Base-by-base conservation (phyloP, 352 stramenopile genomes). In the Saprolegnia parasitica region DNA sequence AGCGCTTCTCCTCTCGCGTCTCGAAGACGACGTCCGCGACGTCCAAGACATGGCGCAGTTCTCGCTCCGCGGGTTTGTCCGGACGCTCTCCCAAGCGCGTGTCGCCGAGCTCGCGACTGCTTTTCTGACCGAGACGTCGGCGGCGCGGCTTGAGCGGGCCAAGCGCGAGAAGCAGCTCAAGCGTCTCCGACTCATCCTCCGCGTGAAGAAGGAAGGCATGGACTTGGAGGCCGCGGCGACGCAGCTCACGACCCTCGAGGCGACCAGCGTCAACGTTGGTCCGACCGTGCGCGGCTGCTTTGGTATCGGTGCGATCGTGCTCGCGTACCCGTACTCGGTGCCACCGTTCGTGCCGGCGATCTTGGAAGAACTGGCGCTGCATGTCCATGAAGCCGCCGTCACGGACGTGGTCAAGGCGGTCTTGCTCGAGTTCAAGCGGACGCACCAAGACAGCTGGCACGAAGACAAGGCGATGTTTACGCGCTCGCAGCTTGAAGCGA, bases 21-120 rank as follows among this genome's bases (percentile, higher is more conserved):
- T 93, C 35, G 79, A 75, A 1, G 85, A 93, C 55, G 78, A 87
- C 37, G 81, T 91, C 71, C 83, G 85, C 5, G 85, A 93, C 61
- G 82, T 93, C 23, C 85, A 93, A 62, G 80, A 88, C 15, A 89
- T 90, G 79, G 85, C 85, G 29, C 89, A 91, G 72, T 89, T 84
- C 57, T 78, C 85, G 3, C 67, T 93, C 8, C 81, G 85, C 4
- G 79, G 79, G 49, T 77, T 93, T 32, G 67, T 89, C 0, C 83
- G 89, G 65, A 87, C 84, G 49, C 72, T 90, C 47, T 74, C 80
- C 10, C 49, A 62, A 3, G 70, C 63, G 0, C 62, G 66, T 6
- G 81, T 90, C 32, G 66, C 73, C 4, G 70, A 57, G 11, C 71
- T 89, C 37, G 83, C 78, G n/a, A 55, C 63, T 13, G 65, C 75